These are phyloP conservation scores for Draba incana DNA, from an alignment of 345 rosid genomes.

Conservation along the genomic window DNA sequence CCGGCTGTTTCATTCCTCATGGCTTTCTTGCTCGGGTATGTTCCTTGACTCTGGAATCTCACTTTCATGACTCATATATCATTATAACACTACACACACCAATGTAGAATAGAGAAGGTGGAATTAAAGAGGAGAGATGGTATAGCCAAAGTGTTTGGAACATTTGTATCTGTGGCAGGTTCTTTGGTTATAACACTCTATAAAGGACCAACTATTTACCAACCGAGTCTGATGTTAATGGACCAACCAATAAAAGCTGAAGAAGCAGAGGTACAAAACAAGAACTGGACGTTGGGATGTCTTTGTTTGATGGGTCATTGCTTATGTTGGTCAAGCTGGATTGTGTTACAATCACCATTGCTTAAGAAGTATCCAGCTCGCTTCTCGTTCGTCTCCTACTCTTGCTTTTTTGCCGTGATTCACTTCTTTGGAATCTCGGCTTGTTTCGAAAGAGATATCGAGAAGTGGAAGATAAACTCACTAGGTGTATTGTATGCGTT, in stretches of 20 bases:
- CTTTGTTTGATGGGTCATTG: conserved; percentile 70
- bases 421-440: conserved; percentile 66
- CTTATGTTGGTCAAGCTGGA: conserved; percentile 91
- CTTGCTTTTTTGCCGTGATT: conserved; percentile 71
- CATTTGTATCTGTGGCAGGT: conserved; percentile 58
- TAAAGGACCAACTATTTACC: conserved; percentile 59
- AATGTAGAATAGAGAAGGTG: conserved; percentile 61
- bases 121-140: conserved; percentile 58
- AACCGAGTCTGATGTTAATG: conserved; percentile 34
- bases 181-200: conserved; percentile 67
- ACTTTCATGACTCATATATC: not conserved
- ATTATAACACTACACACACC: not conserved
- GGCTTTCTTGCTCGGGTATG: conserved; percentile 58
- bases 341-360: conserved; percentile 73
- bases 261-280: conserved; percentile 39
- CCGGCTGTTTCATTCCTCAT: conserved; percentile 71
- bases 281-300: conserved; percentile 77
- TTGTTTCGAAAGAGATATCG: conserved; percentile 57
- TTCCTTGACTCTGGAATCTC: conserved; percentile 27
- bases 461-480: conserved; percentile 59
- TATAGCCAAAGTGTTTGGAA: conserved; percentile 62
- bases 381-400: conserved; percentile 65
- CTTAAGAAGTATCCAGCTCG: conserved; percentile 85
- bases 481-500: conserved; percentile 56
- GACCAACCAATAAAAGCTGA: conserved; percentile 15